phyloP scores from a whole-genome alignment of 768 basidiomycete genomes.

The Xerocomellus amylosporus region DNA sequence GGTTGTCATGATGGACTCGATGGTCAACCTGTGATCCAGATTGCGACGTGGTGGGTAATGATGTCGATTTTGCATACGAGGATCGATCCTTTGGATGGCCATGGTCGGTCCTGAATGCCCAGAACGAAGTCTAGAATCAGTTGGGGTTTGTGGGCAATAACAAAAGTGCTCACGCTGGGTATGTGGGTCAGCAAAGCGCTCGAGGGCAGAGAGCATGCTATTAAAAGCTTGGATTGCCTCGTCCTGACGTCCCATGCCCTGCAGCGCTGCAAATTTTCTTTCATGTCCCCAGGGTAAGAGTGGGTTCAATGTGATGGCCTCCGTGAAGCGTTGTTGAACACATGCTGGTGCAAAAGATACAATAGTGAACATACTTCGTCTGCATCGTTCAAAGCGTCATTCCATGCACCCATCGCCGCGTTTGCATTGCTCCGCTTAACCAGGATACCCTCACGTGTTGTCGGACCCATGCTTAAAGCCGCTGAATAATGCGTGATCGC shows the following conservation, averaged over 20 bases:
- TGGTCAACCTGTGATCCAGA: background rate
- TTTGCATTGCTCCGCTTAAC: conserved; percentile 1
- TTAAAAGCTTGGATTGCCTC: background rate
- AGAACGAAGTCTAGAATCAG: background rate
- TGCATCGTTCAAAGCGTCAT: background rate
- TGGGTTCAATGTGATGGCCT: background rate
- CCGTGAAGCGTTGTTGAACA: background rate
- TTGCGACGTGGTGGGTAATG: background rate
- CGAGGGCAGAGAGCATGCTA: background rate
- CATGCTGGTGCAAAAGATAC: background rate
- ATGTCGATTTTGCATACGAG: background rate
- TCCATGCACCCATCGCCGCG: background rate
- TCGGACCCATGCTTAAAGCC: background rate
- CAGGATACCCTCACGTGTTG: background rate
- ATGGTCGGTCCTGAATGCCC: background rate
- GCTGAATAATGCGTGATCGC: background rate
- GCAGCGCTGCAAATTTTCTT: background rate
- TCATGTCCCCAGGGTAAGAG: background rate
- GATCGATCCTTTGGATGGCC: no score
- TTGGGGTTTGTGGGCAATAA: no score
- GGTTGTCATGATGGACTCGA: background rate
- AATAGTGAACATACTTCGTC: background rate
- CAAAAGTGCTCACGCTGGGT: background rate
- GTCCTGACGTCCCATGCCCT: conserved; percentile 11
- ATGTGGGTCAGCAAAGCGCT: background rate